Evolutionary conservation across 2,329 filamentous ascomycete species (phyloP), one percentile per base, ranked within the genome.

Genomic region (Paecilomyces niveus): DNA sequence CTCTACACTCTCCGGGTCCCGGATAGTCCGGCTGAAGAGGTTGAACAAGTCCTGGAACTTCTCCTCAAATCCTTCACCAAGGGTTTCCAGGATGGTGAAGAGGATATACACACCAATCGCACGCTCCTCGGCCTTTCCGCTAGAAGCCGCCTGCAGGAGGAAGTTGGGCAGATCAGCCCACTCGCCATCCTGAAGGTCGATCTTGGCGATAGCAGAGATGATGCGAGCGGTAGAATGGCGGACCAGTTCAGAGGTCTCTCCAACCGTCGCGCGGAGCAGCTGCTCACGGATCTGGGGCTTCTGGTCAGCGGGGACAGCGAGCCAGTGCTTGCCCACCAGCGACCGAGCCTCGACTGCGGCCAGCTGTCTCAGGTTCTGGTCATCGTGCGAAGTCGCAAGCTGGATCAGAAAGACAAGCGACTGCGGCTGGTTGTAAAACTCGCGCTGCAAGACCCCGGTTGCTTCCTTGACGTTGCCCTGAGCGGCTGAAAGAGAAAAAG

Each of bases 61-160:
- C 69, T 92, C 89, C 67, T 86, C 85, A 76, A 97, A 96, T 65
- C 87, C 84, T 65, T 92, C 87, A 21, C 91, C 91, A 65, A 95
- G 88, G 57, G 89, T 88, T 78, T 99, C 94, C 10, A 97, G 82
- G 53, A 97, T 86, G 62, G 91, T 93, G 78, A 88, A 97, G 64
- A 97, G 87, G 67, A 97, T 92, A 78, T 94, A 97, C 63, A 93
- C 88, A 64, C 89, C 92, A 49, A 97, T 90, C 72, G 96, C 92
- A 65, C 94, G 88, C 74, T 96, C 90, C 61, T 86, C 82, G 55
- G 90, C 87, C 61, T 87, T 87, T 60, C 83, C 78, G 72, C 86
- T 92, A 65, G 84, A 89, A 66, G 89, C 88, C 62, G 94, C 89
- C 71, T 89, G 88, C 61, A 91, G 83, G 56, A 97, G 84, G 65